These are phyloP conservation scores for Aspergillus brunneoviolaceus DNA, from an alignment of 2,329 filamentous ascomycete species.

Conservation along the genomic window DNA sequence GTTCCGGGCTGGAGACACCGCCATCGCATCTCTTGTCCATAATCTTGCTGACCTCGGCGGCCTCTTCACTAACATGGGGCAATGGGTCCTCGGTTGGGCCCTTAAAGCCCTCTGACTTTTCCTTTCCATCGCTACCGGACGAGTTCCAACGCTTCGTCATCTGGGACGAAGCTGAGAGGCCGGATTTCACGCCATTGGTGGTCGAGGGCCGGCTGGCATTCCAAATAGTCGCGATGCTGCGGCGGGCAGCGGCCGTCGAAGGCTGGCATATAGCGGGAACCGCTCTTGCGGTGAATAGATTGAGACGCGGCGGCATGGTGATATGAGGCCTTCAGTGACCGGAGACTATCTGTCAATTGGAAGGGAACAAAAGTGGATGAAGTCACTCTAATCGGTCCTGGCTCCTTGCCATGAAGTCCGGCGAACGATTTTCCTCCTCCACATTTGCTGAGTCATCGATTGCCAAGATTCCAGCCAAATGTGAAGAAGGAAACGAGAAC, in stretches of 20 bases:
- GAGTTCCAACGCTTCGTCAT: slow-evolving; percentile 37
- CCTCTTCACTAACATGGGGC: slow-evolving; percentile 65
- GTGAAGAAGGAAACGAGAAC: neutral
- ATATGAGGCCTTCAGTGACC: neutral
- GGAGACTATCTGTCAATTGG: neutral
- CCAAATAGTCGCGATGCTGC: slow-evolving; percentile 25
- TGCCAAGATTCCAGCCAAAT: slow-evolving; percentile 11
- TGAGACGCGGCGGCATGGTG: slow-evolving; percentile 57
- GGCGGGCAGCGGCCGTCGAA: slow-evolving; percentile 22
- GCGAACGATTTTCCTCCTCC: slow-evolving; percentile 28
- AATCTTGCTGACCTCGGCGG: slow-evolving; percentile 58
- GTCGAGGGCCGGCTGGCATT: slow-evolving; percentile 13
- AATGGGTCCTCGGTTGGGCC: slow-evolving; percentile 55
- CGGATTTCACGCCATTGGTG: slow-evolving; percentile 13
- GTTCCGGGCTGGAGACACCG: slow-evolving; percentile 54
- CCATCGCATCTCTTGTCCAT: slow-evolving; percentile 49
- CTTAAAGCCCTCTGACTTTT: slow-evolving; percentile 29
- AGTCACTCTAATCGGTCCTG: slow-evolving; percentile 1
- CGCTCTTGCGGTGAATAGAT: slow-evolving; percentile 44
- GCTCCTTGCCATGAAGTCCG: slow-evolving; percentile 6
- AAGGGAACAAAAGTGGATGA: neutral
- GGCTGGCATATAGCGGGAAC: slow-evolving; percentile 34
- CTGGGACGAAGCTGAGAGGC: slow-evolving; percentile 18
- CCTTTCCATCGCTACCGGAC: slow-evolving; percentile 30
- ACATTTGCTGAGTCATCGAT: slow-evolving; percentile 20